Evolutionary conservation across 805 yeast genomes (phyloP).

Genomic region (Nakazawaea sp.): DNA sequence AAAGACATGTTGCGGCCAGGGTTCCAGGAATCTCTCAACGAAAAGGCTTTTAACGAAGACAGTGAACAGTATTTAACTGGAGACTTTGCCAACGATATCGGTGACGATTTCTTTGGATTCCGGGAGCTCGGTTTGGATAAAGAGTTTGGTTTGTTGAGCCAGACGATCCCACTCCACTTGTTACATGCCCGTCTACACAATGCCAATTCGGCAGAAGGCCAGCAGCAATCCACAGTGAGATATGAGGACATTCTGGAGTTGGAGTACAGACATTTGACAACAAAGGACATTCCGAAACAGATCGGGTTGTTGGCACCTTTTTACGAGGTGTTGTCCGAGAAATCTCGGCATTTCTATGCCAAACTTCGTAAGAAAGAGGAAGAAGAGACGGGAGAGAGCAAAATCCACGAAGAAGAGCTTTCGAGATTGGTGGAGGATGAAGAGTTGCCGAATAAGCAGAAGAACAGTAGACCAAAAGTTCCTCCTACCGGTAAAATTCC

Average conservation of each 20-base stretch:
- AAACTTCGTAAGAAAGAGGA: conserved; percentile 35
- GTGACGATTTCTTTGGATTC: conserved; percentile 98
- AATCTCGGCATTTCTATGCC: conserved; percentile 34
- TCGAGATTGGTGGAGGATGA: conserved; percentile 73
- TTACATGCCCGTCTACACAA: conserved; percentile 70
- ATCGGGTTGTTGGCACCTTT: conserved; percentile 56
- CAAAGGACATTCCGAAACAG: conserved; percentile 43
- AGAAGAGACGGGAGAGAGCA: conserved; percentile 14
- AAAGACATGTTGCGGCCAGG: conserved; percentile 81
- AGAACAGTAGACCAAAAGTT: conserved; percentile 68
- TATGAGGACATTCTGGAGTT: conserved; percentile 61
- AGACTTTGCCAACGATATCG: conserved; percentile 87
- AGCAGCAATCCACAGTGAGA: conserved; percentile 40
- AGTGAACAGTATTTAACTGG: conserved; percentile 94
- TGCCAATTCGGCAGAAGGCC: conserved; percentile 39
- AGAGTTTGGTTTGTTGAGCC: conserved; percentile 78
- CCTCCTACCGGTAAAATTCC: conserved; percentile 89
- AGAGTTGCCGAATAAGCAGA: conserved; percentile 71
- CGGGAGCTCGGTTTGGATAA: conserved; percentile 88
- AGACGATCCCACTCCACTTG: conserved; percentile 85
- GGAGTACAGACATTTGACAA: conserved; percentile 44
- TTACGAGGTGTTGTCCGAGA: conserved; percentile 31
- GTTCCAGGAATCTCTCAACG: conserved; percentile 58
- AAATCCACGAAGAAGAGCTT: conserved; percentile 27
- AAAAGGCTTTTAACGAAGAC: conserved; percentile 76